Conservation (phyloP, 2,329 filamentous ascomycete species). For the Aspergillus arachidicola region DNA sequence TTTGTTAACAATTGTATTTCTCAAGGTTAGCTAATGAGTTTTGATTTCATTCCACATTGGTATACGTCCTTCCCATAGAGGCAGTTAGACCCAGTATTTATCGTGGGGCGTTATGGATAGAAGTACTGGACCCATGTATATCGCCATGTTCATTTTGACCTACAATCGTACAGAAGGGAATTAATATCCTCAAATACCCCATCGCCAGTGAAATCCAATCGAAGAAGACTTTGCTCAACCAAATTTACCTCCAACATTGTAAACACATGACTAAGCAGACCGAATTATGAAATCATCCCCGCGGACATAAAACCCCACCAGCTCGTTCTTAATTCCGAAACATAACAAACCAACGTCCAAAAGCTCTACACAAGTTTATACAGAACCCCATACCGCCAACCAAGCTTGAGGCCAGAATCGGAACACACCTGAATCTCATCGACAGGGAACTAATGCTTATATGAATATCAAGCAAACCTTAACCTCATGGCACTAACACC, state of each 20-base stretch:
- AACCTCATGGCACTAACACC: slow-evolving; percentile 10
- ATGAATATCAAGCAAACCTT: not conserved
- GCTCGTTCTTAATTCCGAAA: slow-evolving; percentile 4
- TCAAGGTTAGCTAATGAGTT: not conserved
- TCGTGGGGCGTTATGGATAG: not conserved
- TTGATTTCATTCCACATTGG: not conserved
- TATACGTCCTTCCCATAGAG: not conserved
- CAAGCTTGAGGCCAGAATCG: not conserved
- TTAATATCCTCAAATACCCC: not conserved
- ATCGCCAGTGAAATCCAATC: not conserved
- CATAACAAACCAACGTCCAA: not conserved
- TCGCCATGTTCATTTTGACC: not conserved
- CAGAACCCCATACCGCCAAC: not conserved
- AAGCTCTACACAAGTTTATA: not conserved
- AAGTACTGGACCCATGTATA: not conserved
- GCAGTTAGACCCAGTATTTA: not conserved
- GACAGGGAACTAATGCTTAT: not conserved
- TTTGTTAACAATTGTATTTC: not conserved
- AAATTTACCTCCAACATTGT: not conserved
- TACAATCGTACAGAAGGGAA: not conserved
- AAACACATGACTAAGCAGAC: not conserved
- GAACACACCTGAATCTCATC: not conserved
- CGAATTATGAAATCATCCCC: not conserved
- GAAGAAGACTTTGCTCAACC: not conserved
- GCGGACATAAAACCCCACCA: slow-evolving; percentile 2